Evolutionary conservation across 768 basidiomycete genomes (phyloP), one percentile per base, ranked within the genome.

Genomic region (Peribolospora baueri): DNA sequence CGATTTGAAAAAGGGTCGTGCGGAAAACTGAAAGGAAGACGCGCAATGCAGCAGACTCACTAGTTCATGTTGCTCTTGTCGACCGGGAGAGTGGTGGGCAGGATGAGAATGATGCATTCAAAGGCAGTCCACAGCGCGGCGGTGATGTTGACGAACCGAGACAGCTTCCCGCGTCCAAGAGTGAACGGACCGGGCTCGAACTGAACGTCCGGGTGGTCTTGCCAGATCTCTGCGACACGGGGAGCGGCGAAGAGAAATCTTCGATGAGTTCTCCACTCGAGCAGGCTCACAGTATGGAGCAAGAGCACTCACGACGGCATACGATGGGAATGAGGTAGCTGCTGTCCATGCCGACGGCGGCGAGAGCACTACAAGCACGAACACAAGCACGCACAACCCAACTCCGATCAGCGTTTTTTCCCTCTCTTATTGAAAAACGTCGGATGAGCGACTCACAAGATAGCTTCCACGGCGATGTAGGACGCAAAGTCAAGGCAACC

Each of bases 141-240:
- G 56, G 58, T 46, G 40, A 42, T 46, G 53, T 62, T 58, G 56
- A 59, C 53, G 11, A 55, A 40, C 50, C 54, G 56, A 8, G 54
- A 53, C 14, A 56, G 46, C 10, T 37, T 36, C 5, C 52, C 57
- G 3, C 49, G 57, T 7, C 68, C 68, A 45, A 68, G 64, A 37
- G 62, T 62, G 58, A 65, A 65, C 5, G 65, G 66, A 4, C 67
- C 67, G n/a, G 63, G 61, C 48, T 63, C 64, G 51, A 65, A 61
- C 25, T 52, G 59, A 40, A 65, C 59, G 5, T 25, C 25, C 25
- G 25, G 25, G 25, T 25, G 25, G 25, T 25, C 25, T 25, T 25
- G 25, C 25, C 25, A 25, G 25, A 25, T 25, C 25, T 25, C 25
- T 25, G 25, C 25, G 1, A 25, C 25, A 25, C 25, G 25, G 25